Evolutionary conservation across 1,284 basidiomycete species (phyloP).

Genomic region (Ceratobasidium sp.): DNA sequence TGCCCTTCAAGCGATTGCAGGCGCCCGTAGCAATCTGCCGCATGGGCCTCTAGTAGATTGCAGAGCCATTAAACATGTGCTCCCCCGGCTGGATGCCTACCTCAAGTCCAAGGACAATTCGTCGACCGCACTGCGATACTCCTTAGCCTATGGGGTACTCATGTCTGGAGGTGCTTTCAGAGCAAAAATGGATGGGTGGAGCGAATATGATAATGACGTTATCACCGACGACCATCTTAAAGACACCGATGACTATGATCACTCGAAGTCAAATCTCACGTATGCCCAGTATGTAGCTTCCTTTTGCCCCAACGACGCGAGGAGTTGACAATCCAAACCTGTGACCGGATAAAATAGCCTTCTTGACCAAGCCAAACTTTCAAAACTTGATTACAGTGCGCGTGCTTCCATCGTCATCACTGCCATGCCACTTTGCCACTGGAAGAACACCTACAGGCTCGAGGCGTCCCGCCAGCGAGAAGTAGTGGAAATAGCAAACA

Average conservation of each 20-base stretch:
- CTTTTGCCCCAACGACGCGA: too few species aligned
- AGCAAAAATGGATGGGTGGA: neutral
- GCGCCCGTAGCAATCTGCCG: neutral
- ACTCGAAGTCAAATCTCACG: too few species aligned
- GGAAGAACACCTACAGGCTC: neutral
- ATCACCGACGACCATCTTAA: too few species aligned
- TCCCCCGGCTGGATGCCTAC: neutral
- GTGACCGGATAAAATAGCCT: neutral
- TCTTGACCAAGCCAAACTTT: neutral
- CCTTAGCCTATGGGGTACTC: neutral
- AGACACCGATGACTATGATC: too few species aligned
- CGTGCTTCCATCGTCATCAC: neutral
- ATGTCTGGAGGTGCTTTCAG: neutral
- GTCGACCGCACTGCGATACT: neutral
- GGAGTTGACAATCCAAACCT: neutral
- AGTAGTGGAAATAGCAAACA: too few species aligned
- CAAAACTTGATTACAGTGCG: neutral
- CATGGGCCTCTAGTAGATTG: neutral
- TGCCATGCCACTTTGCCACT: neutral
- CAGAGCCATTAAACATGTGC: neutral
- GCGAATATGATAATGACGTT: neutral
- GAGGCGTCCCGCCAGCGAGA: neutral
- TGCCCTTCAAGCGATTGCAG: slow-evolving; percentile 16
- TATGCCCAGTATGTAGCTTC: too few species aligned
- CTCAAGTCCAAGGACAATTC: neutral